Percentiles rank a stretch among this genome's conserved stretches.
Conservation (phyloP, 2,329 filamentous ascomycete species). For the Diplodia mutila region DNA sequence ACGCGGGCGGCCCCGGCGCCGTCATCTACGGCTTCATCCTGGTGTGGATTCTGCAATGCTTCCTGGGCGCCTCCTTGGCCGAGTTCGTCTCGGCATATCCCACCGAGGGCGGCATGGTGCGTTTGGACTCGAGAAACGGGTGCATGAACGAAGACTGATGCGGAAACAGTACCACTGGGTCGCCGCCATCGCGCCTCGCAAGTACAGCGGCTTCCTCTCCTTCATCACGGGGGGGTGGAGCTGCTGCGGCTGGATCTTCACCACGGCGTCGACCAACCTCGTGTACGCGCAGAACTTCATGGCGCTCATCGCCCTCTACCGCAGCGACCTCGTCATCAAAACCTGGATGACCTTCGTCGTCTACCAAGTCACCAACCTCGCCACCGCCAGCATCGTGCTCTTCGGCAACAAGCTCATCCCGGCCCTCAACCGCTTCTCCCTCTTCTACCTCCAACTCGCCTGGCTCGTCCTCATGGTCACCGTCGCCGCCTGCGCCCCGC, state of each 20-base stretch:
- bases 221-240: constrained; percentile 28
- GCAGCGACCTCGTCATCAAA: constrained; percentile 23
- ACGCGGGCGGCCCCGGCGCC: constrained; percentile 27
- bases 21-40: constrained; percentile 29
- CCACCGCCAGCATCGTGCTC: constrained; percentile 26
- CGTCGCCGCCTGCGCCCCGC: constrained; percentile 52
- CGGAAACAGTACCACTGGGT: constrained; percentile 28
- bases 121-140: background rate
- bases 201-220: constrained; percentile 27
- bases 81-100: constrained; percentile 28
- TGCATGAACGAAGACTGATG: background rate
- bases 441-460: constrained; percentile 25
- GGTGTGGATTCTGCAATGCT: constrained; percentile 28
- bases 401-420: constrained; percentile 29
- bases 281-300: constrained; percentile 29
- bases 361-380: constrained; percentile 26
- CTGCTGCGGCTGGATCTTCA: constrained; percentile 27
- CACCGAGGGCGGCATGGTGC: constrained; percentile 28
- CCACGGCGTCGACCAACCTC: constrained; percentile 28
- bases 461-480: constrained; percentile 52
- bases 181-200: constrained; percentile 26
- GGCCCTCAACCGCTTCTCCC: constrained; percentile 27
- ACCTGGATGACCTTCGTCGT: constrained; percentile 29
- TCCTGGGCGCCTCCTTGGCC: constrained; percentile 28
- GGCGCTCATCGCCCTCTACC: constrained; percentile 27